Evolutionary conservation across 345 rosid species (phyloP).

Genomic region (Eucalyptus melliodora): DNA sequence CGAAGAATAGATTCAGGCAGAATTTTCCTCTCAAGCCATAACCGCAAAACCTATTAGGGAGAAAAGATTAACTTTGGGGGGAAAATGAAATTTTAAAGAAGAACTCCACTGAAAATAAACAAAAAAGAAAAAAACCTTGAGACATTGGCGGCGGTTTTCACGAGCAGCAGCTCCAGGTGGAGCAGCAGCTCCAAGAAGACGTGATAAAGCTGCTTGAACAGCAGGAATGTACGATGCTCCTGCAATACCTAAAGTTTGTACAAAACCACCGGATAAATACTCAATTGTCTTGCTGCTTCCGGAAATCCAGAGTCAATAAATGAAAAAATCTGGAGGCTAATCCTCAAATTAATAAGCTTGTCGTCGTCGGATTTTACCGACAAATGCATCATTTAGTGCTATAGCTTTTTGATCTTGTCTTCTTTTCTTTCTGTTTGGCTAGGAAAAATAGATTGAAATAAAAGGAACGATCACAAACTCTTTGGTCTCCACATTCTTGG

Average conservation of each 20-base stretch:
- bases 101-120: neutral
- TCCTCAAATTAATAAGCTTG: neutral
- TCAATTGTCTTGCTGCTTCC: neutral
- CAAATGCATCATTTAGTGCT: neutral
- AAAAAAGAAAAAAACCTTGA: conserved; percentile 39
- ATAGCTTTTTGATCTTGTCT: neutral
- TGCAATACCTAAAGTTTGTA: conserved; percentile 42
- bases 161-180: conserved; percentile 79
- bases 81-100: neutral
- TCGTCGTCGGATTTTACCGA: neutral
- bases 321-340: neutral
- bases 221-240: conserved; percentile 81
- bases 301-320: neutral
- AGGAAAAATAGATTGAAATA: neutral
- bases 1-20: conserved; percentile 73
- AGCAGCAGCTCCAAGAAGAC: conserved; percentile 91
- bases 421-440: neutral
- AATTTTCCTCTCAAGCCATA: conserved; percentile 90
- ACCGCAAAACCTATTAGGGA: conserved; percentile 55
- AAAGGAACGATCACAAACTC: neutral
- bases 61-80: neutral
- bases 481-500: neutral
- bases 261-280: neutral
- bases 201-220: conserved; percentile 86
- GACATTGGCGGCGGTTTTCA: conserved; percentile 96